Percentiles rank a stretch among this genome's conserved stretches.
Conservation (phyloP, 208 protist species). For the Leishmania gerbilli region DNA sequence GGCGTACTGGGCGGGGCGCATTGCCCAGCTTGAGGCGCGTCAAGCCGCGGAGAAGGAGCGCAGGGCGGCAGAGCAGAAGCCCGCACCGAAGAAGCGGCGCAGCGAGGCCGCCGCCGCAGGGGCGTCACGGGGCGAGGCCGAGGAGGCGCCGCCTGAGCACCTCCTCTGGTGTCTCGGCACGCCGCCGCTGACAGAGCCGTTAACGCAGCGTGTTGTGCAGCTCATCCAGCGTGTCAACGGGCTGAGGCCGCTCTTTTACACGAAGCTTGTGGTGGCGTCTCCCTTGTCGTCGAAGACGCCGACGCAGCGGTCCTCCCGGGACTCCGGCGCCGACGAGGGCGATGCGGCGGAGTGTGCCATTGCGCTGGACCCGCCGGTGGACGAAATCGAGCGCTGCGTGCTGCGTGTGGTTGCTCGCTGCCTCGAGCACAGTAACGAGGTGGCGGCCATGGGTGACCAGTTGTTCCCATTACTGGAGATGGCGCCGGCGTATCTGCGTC, state of each 20-base stretch:
- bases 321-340: background rate
- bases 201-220: constrained; percentile 72
- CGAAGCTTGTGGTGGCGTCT: constrained; percentile 55
- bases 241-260: constrained; percentile 81
- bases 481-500: constrained; percentile 43
- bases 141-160: constrained; percentile 24
- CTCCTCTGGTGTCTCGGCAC: constrained; percentile 69
- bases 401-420: constrained; percentile 73
- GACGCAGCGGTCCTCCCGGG: background rate
- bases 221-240: constrained; percentile 75
- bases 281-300: background rate
- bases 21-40: constrained; percentile 28
- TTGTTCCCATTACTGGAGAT: constrained; percentile 91
- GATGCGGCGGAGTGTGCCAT: constrained; percentile 42
- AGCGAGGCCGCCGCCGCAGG: constrained; percentile 13
- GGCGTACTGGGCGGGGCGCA: constrained; percentile 60
- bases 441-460: constrained; percentile 90
- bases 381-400: constrained; percentile 66
- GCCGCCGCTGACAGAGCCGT: constrained; percentile 49
- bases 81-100: constrained; percentile 22
- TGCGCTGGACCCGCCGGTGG: constrained; percentile 67
- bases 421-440: constrained; percentile 70
- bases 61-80: constrained; percentile 24
- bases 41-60: constrained; percentile 12
- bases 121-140: constrained; percentile 10